Percentiles rank a stretch among this genome's conserved stretches.
phyloP scores from a whole-genome alignment of 495 filamentous ascomycete species.

The Hyaloscypha hepaticicola region DNA sequence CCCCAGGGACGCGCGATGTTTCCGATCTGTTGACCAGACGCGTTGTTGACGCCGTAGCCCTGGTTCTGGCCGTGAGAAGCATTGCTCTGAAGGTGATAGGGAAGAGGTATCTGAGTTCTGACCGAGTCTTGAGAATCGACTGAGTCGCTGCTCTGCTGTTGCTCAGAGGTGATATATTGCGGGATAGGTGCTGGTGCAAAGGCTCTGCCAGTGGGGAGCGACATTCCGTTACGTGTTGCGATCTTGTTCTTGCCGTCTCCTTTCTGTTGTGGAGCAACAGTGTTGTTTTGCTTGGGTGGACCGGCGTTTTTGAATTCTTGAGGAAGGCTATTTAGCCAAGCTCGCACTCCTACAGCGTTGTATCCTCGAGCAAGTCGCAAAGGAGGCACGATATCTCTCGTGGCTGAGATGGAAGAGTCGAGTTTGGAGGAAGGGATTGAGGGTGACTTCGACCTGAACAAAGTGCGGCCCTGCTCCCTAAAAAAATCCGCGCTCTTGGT shows the following conservation, averaged over 20 bases:
- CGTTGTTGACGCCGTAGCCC: background rate
- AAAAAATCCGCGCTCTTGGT: background rate
- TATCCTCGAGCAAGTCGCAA: background rate
- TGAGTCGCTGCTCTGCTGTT: constrained; percentile 15
- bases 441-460: background rate
- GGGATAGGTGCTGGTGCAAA: background rate
- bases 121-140: constrained; percentile 20
- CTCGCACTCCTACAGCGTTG: background rate
- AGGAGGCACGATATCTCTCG: background rate
- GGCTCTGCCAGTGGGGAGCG: constrained; percentile 1
- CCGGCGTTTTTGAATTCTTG: background rate
- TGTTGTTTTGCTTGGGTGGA: too few species aligned
- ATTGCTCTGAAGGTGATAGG: constrained; percentile 15
- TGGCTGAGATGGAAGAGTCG: background rate
- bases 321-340: background rate
- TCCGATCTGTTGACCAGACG: background rate
- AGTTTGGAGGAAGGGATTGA: background rate
- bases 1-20: background rate
- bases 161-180: background rate
- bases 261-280: too few species aligned
- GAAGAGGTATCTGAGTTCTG: constrained; percentile 22
- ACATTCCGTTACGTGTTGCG: constrained; percentile 10
- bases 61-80: background rate
- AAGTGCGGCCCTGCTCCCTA: background rate
- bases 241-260: too few species aligned